Base-by-base conservation (phyloP, 176 grass and related monocot species). In the Canna indica region DNA sequence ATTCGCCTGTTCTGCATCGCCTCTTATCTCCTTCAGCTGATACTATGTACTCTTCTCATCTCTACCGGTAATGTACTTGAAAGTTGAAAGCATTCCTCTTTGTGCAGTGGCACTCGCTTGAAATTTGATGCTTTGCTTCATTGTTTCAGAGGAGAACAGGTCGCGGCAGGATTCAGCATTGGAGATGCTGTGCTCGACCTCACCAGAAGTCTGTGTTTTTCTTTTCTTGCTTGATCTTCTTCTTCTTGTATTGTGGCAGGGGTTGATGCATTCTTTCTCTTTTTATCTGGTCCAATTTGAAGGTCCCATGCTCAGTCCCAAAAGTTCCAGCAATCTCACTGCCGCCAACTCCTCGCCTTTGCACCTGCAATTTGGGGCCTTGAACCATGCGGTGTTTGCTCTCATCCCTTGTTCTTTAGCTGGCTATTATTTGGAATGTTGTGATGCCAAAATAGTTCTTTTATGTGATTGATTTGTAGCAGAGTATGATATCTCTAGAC, bases 271-370 rank as follows among this genome's bases (percentile, higher is more conserved):
- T 30, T 20, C 24, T 4, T 38, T 29, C 0, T 9, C 2, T 38
- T 44, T 17, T 47, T 22, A 75, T 41, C 52, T 64, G 58, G 47
- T 27, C 20, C 25, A 30, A 58, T 58, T 73, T 80, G 64, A 87
- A 97, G 93, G 88, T 59, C 81, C 88, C 44, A 90, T 91, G 41
- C 82, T 81, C 35, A 93, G 86, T 75, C 75, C 89, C 77, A 99
- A 87, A 53, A 87, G 81, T 24, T 93, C 94, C 26, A 99, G 82
- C 84, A 88, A 80, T 81, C 60, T 90, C 82, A 88, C 86, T 12
- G 74, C 68, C 7, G 59, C 70, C 45, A 62, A 44, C 63, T 80
- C 86, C 69, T 78, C 67, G 61, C 67, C 77, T 56, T 64, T 85
- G 22, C 65, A 80, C 64, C 53, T 81, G 16, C 83, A 81, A 47